Evolutionary conservation across 331 rosid species (phyloP).

Genomic region (Saraca asoca): DNA sequence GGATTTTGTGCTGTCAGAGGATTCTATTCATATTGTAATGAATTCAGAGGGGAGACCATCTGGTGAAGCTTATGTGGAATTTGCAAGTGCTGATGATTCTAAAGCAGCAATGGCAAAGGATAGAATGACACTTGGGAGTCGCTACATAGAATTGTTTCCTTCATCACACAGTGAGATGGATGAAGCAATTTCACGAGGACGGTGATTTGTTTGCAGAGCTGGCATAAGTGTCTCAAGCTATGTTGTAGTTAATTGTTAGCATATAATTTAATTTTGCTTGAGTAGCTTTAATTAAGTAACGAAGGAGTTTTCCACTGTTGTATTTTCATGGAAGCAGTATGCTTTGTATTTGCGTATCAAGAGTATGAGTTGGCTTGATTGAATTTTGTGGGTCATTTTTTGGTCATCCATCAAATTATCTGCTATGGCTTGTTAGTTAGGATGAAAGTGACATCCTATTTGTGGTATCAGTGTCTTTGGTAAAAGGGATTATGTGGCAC

Average conservation of each 20-base stretch:
- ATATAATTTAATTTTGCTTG: conserved; percentile 32
- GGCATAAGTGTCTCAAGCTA: conserved; percentile 30
- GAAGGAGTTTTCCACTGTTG: conserved; percentile 15
- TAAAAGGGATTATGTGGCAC: too few relatives aligned
- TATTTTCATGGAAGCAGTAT: conserved; percentile 32
- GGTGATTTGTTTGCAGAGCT: conserved; percentile 45
- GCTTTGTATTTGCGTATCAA: conserved; percentile 24
- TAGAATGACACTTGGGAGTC: conserved; percentile 93
- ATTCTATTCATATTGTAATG: conserved; percentile 59
- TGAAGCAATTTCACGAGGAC: conserved; percentile 73
- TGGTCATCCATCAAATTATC: neutral
- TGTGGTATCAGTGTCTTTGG: too few relatives aligned
- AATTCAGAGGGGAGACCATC: conserved; percentile 91
- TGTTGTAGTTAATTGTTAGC: conserved; percentile 30
- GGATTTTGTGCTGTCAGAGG: conserved; percentile 64
- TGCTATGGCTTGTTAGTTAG: neutral
- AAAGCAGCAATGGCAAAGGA: conserved; percentile 88
- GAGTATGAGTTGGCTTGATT: conserved; percentile 18
- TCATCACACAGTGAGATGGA: conserved; percentile 75
- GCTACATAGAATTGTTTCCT: conserved; percentile 82
- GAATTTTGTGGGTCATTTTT: conserved; percentile 12
- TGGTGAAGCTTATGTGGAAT: conserved; percentile 95
- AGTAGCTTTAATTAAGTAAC: neutral
- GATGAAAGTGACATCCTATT: too few relatives aligned
- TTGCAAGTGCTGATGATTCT: conserved; percentile 69